These are phyloP conservation scores for Alternaria angustiovoidea DNA, from an alignment of 2,329 filamentous ascomycete species.

Conservation along the genomic window DNA sequence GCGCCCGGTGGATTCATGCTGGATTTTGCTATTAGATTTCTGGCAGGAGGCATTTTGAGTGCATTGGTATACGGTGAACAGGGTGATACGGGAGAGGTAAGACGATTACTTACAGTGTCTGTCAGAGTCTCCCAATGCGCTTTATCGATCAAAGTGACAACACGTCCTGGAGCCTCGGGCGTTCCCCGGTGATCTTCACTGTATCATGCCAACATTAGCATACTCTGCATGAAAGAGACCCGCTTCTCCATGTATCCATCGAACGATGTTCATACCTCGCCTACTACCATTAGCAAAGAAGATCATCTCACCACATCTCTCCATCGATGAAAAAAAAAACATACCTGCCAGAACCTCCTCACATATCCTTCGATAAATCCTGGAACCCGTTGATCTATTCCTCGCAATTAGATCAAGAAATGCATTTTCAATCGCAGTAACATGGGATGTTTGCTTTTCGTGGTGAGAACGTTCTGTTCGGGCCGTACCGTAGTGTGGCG, in stretches of 20 bases:
- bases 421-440: background rate
- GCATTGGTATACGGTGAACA: constrained; percentile 35
- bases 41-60: too few species aligned
- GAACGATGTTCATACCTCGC: constrained; percentile 41
- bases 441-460: background rate
- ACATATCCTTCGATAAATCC: constrained; percentile 95
- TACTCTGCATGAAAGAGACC: background rate
- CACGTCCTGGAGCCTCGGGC: constrained; percentile 83
- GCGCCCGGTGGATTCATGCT: constrained; percentile 61
- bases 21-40: background rate
- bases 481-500: constrained; percentile 84
- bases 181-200: constrained; percentile 97
- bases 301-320: background rate
- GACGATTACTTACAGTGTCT: constrained; percentile 62
- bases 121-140: constrained; percentile 80
- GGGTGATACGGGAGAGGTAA: constrained; percentile 20
- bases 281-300: constrained; percentile 21
- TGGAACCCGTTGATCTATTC: constrained; percentile 78
- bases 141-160: constrained; percentile 89
- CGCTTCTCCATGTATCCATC: background rate
- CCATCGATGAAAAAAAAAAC: constrained; percentile 38
- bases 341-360: constrained; percentile 95
- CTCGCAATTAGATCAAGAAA: constrained; percentile 61
- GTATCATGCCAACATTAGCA: constrained; percentile 14
- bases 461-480: background rate